Base-by-base conservation (phyloP, 495 filamentous ascomycete genomes). In the Tuber borchii region DNA sequence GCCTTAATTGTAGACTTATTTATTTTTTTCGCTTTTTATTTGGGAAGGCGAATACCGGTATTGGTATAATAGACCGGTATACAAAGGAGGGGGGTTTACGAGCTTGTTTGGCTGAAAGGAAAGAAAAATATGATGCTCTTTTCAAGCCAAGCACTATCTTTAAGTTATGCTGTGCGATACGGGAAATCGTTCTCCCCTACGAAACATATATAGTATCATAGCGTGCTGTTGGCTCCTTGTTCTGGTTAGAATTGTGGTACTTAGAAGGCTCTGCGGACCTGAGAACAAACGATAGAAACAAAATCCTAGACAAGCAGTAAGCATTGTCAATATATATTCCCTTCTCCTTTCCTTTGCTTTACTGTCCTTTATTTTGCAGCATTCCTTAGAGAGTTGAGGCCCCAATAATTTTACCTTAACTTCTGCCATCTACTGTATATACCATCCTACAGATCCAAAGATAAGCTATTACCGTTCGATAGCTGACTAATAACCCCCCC, bases 1-100 rank as follows among this genome's bases (percentile, higher is more conserved):
- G 26, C 44, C 26, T 71, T 40, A 51, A n/a, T 26, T 79, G 77
- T 79, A 79, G 61, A 75, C 72, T n/a, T n/a, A n/a, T 75, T 71
- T 74, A 69, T 3, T n/a, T 70, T 45, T 69, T 39, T 12, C 17
- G n/a, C 16, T 37, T 72, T 56, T 51, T 51, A 37, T 45, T 19
- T 42, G 31, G 45, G 37, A 75, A n/a, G 20, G 22, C 31, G 56
- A 19, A 26, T 65, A 65, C 56, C 26, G 26, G 48, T 9, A 51
- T 9, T 61, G 10, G n/a, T 26, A 61, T 31, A n/a, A 31, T 61
- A 61, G 51, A 16, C 51, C 51, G n/a, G 56, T 16, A n/a, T n/a
- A 48, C 46, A 56, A 22, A n/a, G 48, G 48, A 8, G 22, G 48
- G 22, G 22, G 48, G 7, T 17, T 46, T 19, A 22, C 8, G 22